Conservation (phyloP, 441 rosid species). For the Biscutella laevigata region DNA sequence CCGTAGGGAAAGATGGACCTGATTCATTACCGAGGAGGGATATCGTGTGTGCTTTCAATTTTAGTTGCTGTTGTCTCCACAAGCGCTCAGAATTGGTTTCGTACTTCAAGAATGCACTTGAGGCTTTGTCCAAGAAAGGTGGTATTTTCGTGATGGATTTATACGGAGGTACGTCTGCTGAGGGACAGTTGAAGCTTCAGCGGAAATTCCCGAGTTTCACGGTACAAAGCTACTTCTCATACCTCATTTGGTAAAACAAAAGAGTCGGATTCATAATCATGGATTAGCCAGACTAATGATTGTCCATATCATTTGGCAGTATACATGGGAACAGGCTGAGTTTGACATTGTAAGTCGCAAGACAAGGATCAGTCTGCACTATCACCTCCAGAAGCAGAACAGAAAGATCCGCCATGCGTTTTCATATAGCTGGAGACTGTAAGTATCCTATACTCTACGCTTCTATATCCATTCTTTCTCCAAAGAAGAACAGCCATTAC, state of each 20-base stretch:
- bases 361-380: slow-evolving; percentile 84
- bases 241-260: neutral
- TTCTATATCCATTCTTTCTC: neutral
- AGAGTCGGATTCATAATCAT: neutral
- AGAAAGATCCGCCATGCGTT: slow-evolving; percentile 72
- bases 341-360: slow-evolving; percentile 66
- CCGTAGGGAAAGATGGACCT: slow-evolving; percentile 23
- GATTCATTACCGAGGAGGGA: slow-evolving; percentile 51
- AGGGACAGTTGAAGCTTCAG: slow-evolving; percentile 64
- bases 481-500: neutral
- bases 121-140: slow-evolving; percentile 54
- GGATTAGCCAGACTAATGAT: neutral
- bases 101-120: slow-evolving; percentile 61
- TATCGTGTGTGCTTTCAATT: slow-evolving; percentile 84
- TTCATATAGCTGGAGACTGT: slow-evolving; percentile 90
- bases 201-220: slow-evolving; percentile 66
- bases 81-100: slow-evolving; percentile 54
- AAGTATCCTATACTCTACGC: slow-evolving; percentile 26
- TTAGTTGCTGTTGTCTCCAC: slow-evolving; percentile 84
- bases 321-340: slow-evolving; percentile 90
- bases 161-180: slow-evolving; percentile 81
- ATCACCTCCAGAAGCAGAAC: slow-evolving; percentile 66
- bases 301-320: slow-evolving; percentile 33
- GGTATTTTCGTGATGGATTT: slow-evolving; percentile 76
- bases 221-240: slow-evolving; percentile 27